These are phyloP conservation scores for Russula virescens DNA, from an alignment of 768 basidiomycete species.

Conservation along the genomic window DNA sequence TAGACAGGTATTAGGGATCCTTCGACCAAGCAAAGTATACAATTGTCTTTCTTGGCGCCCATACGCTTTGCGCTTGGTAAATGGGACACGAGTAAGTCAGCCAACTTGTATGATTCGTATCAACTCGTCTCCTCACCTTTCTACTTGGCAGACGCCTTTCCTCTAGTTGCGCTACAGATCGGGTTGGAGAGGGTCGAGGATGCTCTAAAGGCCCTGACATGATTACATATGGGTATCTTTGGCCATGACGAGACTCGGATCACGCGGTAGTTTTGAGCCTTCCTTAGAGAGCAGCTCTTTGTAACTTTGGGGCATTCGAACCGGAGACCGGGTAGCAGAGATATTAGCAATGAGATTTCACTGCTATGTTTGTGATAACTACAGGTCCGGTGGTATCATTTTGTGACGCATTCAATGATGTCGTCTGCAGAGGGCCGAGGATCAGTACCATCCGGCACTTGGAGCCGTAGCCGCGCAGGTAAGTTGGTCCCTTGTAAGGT, in stretches of 20 bases:
- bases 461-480: neutral
- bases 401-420: neutral
- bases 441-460: neutral
- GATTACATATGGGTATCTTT: neutral
- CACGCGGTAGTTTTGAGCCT: neutral
- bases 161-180: slow-evolving; percentile 21
- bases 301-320: neutral
- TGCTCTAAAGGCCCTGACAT: slow-evolving; percentile 11
- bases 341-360: neutral
- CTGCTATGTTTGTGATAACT: neutral
- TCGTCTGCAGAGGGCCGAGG: neutral
- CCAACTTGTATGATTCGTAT: neutral
- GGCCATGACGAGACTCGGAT: too few relatives aligned
- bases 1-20: slow-evolving; percentile 32
- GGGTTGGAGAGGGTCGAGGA: slow-evolving; percentile 24
- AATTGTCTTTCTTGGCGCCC: slow-evolving; percentile 9
- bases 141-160: slow-evolving; percentile 24
- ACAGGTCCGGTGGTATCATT: neutral
- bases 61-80: slow-evolving; percentile 12
- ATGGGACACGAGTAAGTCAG: slow-evolving; percentile 8
- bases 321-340: neutral
- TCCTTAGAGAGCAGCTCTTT: neutral
- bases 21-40: slow-evolving; percentile 7
- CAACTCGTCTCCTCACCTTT: too few relatives aligned
- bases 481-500: neutral